These are phyloP conservation scores for Alternaria gaisen DNA, from an alignment of 2,329 filamentous ascomycete species.

Conservation along the genomic window DNA sequence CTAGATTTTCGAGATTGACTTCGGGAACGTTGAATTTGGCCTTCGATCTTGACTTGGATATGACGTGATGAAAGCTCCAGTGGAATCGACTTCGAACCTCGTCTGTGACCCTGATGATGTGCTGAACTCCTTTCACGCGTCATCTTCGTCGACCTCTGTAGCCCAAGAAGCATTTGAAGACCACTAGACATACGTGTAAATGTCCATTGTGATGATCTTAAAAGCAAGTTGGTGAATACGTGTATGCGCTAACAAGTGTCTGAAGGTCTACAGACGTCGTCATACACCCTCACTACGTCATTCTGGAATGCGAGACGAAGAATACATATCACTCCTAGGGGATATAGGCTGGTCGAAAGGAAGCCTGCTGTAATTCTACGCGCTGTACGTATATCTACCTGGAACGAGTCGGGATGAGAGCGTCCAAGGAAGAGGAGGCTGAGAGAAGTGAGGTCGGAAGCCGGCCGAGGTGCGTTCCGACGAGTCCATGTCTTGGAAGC, in stretches of 20 bases:
- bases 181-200: background rate
- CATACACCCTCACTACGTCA: background rate
- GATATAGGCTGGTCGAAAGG: background rate
- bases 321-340: background rate
- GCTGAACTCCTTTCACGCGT: background rate
- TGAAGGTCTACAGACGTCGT: background rate
- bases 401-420: background rate
- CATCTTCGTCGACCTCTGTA: background rate
- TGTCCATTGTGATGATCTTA: background rate
- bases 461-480: slow-evolving; percentile 5
- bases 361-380: background rate
- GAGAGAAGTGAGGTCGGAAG: background rate
- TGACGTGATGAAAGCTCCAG: background rate
- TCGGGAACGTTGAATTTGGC: background rate
- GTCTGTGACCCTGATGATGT: background rate
- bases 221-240: background rate
- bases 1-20: background rate
- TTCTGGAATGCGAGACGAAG: background rate
- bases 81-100: background rate
- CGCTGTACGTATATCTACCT: background rate
- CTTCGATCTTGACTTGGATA: background rate
- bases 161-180: background rate
- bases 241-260: background rate
- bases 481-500: slow-evolving; percentile 2
- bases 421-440: background rate